phyloP scores from a whole-genome alignment of 306 rosid species.

The Vigna mungo region DNA sequence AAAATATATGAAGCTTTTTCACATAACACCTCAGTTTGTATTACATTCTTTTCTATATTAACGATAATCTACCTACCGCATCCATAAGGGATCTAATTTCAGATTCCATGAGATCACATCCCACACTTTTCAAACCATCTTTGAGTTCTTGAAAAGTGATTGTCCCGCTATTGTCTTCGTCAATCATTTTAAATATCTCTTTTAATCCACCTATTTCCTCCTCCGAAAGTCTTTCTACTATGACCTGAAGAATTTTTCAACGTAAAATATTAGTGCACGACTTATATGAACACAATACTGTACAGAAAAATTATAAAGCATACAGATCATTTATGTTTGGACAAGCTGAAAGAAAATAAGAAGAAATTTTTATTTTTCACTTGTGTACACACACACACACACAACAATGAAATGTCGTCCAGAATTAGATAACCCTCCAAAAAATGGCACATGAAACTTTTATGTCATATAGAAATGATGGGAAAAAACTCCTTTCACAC shows the following conservation, averaged over 20 bases:
- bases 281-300: conserved; percentile 12
- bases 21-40: neutral
- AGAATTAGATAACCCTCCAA: neutral
- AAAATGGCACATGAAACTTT: neutral
- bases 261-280: neutral
- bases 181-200: conserved; percentile 90
- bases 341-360: too few relatives aligned
- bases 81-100: conserved; percentile 88
- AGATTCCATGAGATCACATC: conserved; percentile 82
- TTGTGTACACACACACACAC: too few relatives aligned
- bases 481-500: too few relatives aligned
- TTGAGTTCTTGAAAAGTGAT: conserved; percentile 90
- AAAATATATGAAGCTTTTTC: neutral
- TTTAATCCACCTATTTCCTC: conserved; percentile 94
- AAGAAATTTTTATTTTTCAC: too few relatives aligned
- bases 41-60: conserved; percentile 36
- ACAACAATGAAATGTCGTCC: neutral
- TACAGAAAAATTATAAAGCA: neutral
- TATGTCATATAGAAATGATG: neutral
- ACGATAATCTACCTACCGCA: conserved; percentile 61
- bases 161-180: conserved; percentile 77
- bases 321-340: neutral
- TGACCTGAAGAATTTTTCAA: conserved; percentile 59
- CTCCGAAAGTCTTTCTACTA: conserved; percentile 88
- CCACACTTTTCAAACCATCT: conserved; percentile 74